Percentiles rank a stretch among this genome's conserved stretches.
Evolutionary conservation across 768 basidiomycete species (phyloP).

Genomic region (Podaxis sp.): DNA sequence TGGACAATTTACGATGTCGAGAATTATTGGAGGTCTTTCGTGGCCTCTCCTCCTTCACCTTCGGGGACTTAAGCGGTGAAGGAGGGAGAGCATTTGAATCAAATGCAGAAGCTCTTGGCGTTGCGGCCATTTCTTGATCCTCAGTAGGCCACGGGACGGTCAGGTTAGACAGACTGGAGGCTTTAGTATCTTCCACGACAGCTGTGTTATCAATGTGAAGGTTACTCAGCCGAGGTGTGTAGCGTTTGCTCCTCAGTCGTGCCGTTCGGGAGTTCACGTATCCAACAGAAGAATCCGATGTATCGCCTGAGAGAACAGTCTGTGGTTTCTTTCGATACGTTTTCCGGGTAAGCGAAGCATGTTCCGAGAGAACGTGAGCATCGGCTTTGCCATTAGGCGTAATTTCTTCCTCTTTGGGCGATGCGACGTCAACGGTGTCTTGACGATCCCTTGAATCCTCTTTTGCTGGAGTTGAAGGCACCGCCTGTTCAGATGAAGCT

Average conservation of each 20-base stretch:
- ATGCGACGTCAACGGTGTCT: neutral
- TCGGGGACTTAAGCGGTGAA: conserved; percentile 28
- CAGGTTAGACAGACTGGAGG: conserved; percentile 45
- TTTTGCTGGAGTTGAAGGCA: conserved; percentile 24
- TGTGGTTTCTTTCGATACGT: conserved; percentile 20
- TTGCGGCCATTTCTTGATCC: conserved; percentile 46
- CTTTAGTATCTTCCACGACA: conserved; percentile 25
- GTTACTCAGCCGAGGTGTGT: conserved; percentile 44
- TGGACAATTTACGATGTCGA: conserved; percentile 48
- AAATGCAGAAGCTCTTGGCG: conserved; percentile 59
- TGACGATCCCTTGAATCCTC: conserved; percentile 16
- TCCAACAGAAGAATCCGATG: conserved; percentile 50
- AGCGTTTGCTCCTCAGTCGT: conserved; percentile 55
- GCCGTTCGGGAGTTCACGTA: conserved; percentile 36
- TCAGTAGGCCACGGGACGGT: conserved; percentile 56
- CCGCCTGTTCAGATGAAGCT: conserved; percentile 40
- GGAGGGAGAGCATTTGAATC: conserved; percentile 32
- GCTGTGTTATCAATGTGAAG: conserved; percentile 42
- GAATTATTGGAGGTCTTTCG: conserved; percentile 35
- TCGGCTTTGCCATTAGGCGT: conserved; percentile 8
- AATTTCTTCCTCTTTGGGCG: conserved; percentile 12
- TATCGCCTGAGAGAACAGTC: conserved; percentile 32
- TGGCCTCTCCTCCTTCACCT: conserved; percentile 26
- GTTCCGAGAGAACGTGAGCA: neutral
- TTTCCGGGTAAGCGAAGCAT: conserved; percentile 5